Evolutionary conservation across 495 filamentous ascomycete genomes (phyloP), one percentile per base, ranked within the genome.

Genomic region (Trichoderma erinaceum): DNA sequence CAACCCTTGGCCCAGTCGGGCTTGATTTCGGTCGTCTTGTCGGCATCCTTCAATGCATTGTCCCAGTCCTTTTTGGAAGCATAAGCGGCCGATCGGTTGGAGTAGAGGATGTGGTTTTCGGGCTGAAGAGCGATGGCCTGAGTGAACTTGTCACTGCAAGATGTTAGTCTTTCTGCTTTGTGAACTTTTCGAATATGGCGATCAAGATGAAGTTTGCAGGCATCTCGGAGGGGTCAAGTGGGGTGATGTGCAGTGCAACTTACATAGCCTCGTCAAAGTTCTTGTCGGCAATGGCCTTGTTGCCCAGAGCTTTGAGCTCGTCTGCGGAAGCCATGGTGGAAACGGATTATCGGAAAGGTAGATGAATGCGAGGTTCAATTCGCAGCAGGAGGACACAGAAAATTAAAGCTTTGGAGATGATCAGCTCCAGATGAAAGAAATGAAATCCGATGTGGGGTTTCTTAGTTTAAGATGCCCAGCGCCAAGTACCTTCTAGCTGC

Each of bases 1-100:
- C 92, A 95, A 73, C 95, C 96, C 79, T 97, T 97, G 43, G 92
- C 90, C 96, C 96, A 99, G 82, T 98, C 94, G 16, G 95, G 90
- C 83, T 98, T 98, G 76, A 98, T 80, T 82, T 95, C 86, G 65
- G 88, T 93, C 0, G 92, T 92, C 84, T 97, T 97, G 73, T 89
- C 88, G 65, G 96, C 95, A 85, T 99, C 95, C 66, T 89, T 83
- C 21, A 97, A 80, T 23, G 95, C 95, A 70, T 88, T 85, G 70
- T 89, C 82, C 81, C 90, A 99, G 48, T 97, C 87, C 71, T 88
- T 88, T 75, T 94, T 90, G 11, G 96, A 97, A 27, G 92, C 88
- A 75, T 95, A 96, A n/a, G 95, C 92, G 65, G 92, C 95, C 11
- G 96, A 98, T 68, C 95, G 89, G 80, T 99, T 99, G 72, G 94